phyloP scores from a whole-genome alignment of 805 yeast species.

The Wickerhamomyces mucosus region DNA sequence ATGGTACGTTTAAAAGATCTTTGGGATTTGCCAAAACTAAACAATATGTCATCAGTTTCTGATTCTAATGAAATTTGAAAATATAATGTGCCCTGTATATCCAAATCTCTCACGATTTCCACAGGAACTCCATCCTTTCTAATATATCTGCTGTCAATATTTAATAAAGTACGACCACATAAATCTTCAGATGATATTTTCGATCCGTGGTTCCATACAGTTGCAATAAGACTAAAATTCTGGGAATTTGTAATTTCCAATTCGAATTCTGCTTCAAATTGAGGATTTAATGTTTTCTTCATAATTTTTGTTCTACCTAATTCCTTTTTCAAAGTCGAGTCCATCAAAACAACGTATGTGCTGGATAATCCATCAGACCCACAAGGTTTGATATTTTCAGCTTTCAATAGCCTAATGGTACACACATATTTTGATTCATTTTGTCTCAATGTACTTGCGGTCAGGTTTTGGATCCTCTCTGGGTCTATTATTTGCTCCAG shows the following conservation, averaged over 20 bases:
- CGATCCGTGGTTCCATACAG: conserved; percentile 60
- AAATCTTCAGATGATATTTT: conserved; percentile 45
- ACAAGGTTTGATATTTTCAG: conserved; percentile 46
- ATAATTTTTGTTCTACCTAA: conserved; percentile 65
- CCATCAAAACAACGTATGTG: conserved; percentile 55
- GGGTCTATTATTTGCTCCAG: conserved; percentile 53
- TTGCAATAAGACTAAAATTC: conserved; percentile 40
- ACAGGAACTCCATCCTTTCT: conserved; percentile 62
- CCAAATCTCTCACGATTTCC: conserved; percentile 44
- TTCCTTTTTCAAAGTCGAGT: conserved; percentile 47
- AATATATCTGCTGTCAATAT: conserved; percentile 52
- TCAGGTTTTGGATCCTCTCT: conserved; percentile 34
- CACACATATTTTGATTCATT: conserved; percentile 35
- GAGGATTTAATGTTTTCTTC: conserved; percentile 54
- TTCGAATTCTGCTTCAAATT: conserved; percentile 86
- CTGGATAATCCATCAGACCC: conserved; percentile 38
- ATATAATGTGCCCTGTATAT: conserved; percentile 57
- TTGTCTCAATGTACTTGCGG: conserved; percentile 25
- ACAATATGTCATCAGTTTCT: conserved; percentile 73
- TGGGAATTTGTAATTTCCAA: conserved; percentile 29
- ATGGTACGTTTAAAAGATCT: conserved; percentile 54
- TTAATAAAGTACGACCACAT: conserved; percentile 54
- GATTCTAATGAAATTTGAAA: conserved; percentile 68
- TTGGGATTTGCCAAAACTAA: conserved; percentile 69
- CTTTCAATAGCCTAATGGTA: conserved; percentile 52